Percentiles rank a stretch among this genome's conserved stretches.
These are phyloP conservation scores for Candida smagusa DNA, from an alignment of 1,139 yeast genomes.

Conservation along the genomic window DNA sequence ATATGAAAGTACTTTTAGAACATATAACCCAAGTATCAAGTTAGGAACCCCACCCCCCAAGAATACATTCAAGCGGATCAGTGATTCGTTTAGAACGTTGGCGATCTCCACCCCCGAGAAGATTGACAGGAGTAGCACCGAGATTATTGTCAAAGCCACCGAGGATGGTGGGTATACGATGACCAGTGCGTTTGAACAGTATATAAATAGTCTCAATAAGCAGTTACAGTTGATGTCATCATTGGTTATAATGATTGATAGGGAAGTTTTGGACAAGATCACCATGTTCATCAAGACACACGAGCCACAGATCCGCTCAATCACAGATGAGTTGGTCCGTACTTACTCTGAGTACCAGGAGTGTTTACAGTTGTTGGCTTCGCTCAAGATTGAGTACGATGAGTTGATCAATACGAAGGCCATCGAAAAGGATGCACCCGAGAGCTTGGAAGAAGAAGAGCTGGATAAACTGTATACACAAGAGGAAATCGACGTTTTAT, in stretches of 20 bases:
- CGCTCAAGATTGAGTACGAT: constrained; percentile 27
- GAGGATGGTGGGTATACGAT: not conserved
- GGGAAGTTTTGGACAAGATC: constrained; percentile 33
- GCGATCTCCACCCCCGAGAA: not conserved
- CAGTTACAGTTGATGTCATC: constrained; percentile 26
- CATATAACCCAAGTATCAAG: constrained; percentile 6
- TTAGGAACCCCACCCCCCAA: constrained; percentile 4
- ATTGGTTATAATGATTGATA: constrained; percentile 36
- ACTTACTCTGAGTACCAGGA: constrained; percentile 28
- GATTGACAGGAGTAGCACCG: not conserved
- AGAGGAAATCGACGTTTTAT: constrained; percentile 3
- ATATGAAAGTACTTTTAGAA: constrained; percentile 22
- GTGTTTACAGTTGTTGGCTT: constrained; percentile 25
- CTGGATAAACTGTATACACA: constrained; percentile 1
- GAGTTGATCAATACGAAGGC: constrained; percentile 24
- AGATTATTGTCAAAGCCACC: not conserved
- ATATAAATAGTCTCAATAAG: constrained; percentile 13
- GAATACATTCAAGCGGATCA: constrained; percentile 11
- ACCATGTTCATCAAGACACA: constrained; percentile 34
- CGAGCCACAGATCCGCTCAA: constrained; percentile 33
- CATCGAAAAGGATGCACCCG: constrained; percentile 13
- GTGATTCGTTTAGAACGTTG: constrained; percentile 12
- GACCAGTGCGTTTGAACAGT: constrained; percentile 12
- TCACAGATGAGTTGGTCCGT: constrained; percentile 23
- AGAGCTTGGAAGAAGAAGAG: constrained; percentile 10